Conservation (phyloP, 2,329 filamentous ascomycete genomes). For the Tetracladium maxilliforme region DNA sequence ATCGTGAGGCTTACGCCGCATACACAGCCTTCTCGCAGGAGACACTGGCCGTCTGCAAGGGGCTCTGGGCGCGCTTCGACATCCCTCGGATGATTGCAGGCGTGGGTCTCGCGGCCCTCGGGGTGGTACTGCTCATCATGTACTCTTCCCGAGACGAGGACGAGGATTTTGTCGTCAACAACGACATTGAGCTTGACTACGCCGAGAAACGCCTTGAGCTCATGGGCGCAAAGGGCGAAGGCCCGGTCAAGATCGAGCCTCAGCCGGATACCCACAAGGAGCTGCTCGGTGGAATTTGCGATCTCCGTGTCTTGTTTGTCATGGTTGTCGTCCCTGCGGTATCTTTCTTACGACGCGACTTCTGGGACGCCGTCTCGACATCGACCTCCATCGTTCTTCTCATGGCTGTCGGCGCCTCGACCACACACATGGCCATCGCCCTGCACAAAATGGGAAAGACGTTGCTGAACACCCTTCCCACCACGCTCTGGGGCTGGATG, state of each 20-base stretch:
- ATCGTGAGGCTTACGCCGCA: conserved; percentile 33
- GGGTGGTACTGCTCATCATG: conserved; percentile 54
- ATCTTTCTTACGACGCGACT: conserved; percentile 6
- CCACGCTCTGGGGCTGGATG: conserved; percentile 79
- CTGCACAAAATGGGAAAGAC: conserved; percentile 6
- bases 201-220: conserved; percentile 43
- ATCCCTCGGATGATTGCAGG: conserved; percentile 73
- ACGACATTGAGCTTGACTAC: conserved; percentile 41
- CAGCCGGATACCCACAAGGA: no score
- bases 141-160: conserved; percentile 51
- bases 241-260: no score
- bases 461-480: conserved; percentile 44
- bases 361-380: conserved; percentile 9
- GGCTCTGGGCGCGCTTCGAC: conserved; percentile 86
- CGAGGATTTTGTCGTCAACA: conserved; percentile 35
- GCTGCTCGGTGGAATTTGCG: no score
- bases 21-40: conserved; percentile 64
- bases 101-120: conserved; percentile 52
- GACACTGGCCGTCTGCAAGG: conserved; percentile 66
- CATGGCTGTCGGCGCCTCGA: neutral
- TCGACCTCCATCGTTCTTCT: conserved; percentile 7
- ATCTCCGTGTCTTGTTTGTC: no score
- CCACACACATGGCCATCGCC: neutral
- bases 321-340: conserved; percentile 9
- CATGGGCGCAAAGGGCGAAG: conserved; percentile 8